These are phyloP conservation scores for Marasmius fiardii DNA, from an alignment of 1,284 basidiomycete species.

Conservation along the genomic window DNA sequence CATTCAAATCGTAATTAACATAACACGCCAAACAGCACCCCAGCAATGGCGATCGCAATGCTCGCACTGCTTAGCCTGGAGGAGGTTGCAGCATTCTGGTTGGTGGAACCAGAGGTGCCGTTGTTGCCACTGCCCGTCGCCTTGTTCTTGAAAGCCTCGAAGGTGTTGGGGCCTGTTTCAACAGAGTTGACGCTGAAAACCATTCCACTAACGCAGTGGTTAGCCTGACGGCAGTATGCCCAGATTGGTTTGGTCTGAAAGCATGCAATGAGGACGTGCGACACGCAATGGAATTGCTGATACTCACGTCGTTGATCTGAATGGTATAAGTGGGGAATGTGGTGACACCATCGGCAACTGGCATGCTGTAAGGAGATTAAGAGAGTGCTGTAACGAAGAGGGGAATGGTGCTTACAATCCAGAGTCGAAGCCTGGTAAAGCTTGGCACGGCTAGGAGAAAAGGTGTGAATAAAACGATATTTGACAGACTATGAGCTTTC, in stretches of 20 bases:
- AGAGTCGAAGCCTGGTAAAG: slow-evolving; percentile 52
- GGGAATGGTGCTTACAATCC: slow-evolving; percentile 45
- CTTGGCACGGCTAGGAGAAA: slow-evolving; percentile 8
- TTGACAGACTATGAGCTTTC: slow-evolving; percentile 32
- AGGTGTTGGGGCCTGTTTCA: slow-evolving; percentile 50
- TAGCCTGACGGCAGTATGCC: slow-evolving; percentile 45
- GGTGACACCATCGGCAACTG: slow-evolving; percentile 41
- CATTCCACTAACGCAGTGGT: slow-evolving; percentile 61
- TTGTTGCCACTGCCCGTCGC: slow-evolving; percentile 36
- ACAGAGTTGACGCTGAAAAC: slow-evolving; percentile 63
- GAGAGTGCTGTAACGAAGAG: neutral
- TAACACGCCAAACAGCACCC: neutral
- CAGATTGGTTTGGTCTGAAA: slow-evolving; percentile 42
- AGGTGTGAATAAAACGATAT: neutral
- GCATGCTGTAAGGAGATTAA: slow-evolving; percentile 33
- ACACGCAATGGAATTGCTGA: neutral
- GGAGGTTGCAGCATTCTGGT: neutral
- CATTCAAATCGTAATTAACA: neutral
- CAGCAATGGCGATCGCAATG: neutral
- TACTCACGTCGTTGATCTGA: slow-evolving; percentile 51
- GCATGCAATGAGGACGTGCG: slow-evolving; percentile 1
- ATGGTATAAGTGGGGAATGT: slow-evolving; percentile 52
- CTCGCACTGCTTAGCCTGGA: neutral
- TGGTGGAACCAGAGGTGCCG: slow-evolving; percentile 15
- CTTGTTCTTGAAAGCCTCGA: slow-evolving; percentile 50